Percentiles rank a stretch among this genome's conserved stretches.
These are phyloP conservation scores for Debaryomyces sp. DNA, from an alignment of 1,139 yeast genomes.

Conservation along the genomic window DNA sequence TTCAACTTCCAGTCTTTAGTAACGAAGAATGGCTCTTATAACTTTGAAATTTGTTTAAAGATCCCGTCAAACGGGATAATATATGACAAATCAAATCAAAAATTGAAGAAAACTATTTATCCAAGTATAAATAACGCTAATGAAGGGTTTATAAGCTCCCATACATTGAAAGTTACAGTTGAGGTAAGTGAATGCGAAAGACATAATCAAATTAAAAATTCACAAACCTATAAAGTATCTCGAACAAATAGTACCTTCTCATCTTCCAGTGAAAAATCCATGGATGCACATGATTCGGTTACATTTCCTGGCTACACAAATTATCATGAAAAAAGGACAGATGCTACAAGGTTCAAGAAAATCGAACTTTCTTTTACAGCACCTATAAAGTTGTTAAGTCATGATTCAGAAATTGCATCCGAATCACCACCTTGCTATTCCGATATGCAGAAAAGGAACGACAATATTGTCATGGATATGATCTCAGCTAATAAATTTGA, in stretches of 20 bases:
- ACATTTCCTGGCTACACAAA: conserved; percentile 15
- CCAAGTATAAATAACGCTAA: conserved; percentile 13
- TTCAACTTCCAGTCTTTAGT: conserved; percentile 10
- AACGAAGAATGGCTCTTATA: conserved; percentile 4
- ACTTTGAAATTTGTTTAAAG: conserved; percentile 3
- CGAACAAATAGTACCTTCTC: conserved; percentile 5
- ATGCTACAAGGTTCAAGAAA: conserved; percentile 12
- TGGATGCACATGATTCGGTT: not conserved
- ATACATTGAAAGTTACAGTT: conserved; percentile 15
- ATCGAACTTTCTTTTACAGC: conserved; percentile 19
- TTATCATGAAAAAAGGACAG: conserved; percentile 13
- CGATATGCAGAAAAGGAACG: not conserved
- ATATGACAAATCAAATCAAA: conserved; percentile 2
- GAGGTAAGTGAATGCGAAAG: conserved; percentile 15
- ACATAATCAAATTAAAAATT: not conserved
- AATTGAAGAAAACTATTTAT: conserved; percentile 12
- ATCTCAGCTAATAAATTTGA: not conserved
- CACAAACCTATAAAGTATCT: not conserved
- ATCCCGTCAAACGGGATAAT: conserved; percentile 7
- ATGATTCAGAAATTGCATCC: conserved; percentile 15
- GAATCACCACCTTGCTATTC: conserved; percentile 17
- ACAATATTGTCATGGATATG: not conserved
- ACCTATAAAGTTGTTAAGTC: conserved; percentile 16
- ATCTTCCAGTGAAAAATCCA: conserved; percentile 6
- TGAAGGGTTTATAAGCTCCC: conserved; percentile 14